Base-by-base conservation (phyloP, 129 eudicot species). In the Helianthus tuberosus region DNA sequence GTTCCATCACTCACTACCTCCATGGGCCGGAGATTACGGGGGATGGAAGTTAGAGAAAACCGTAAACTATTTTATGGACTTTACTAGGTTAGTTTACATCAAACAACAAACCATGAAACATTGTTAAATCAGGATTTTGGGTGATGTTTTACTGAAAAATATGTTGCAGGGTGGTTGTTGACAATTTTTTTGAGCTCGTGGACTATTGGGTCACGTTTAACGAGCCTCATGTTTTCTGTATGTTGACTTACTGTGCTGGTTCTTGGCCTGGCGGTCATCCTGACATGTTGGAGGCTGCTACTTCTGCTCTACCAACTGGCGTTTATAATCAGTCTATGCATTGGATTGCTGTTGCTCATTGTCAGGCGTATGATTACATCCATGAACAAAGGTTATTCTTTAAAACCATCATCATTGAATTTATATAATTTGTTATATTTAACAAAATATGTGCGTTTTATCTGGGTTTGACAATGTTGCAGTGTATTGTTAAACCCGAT, bases 241-340 rank as follows among this genome's bases (percentile, higher is more conserved):
- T 94, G 91, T 84, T 94, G 72, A 94, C 99, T 10, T 94, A 94
- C 66, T 88, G 93, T 80, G 96, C 99, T 71, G 99, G 99, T 73
- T 69, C 99, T 72, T 94, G 97, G 99, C 99, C 97, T n/a, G 99
- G 99, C 70, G 99, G 99, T 20, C 87, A 94, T 80, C 97, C 99
- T 65, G 97, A 94, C 67, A 94, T 87, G 94, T 85, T 94, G 74
- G 99, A 94, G 88, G 89, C 72, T 75, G 99, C 97, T 46, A 91
- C 94, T 76, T 94, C 97, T 67, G 96, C 99, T 67, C 78, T 94
- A 63, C 99, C 99, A 46, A 86, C 87, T 10, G 97, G 99, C 59
- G 85, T 94, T 64, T 89, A 88, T 71, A 72, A 88, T 77, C 97
- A 90, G 65, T 72, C 96, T 71, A 94, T 94, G 97, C 85, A 88